Percentiles rank a stretch among this genome's conserved stretches.
Evolutionary conservation across 305 asterid species (phyloP).

Genomic region (Coffea humblotiana): DNA sequence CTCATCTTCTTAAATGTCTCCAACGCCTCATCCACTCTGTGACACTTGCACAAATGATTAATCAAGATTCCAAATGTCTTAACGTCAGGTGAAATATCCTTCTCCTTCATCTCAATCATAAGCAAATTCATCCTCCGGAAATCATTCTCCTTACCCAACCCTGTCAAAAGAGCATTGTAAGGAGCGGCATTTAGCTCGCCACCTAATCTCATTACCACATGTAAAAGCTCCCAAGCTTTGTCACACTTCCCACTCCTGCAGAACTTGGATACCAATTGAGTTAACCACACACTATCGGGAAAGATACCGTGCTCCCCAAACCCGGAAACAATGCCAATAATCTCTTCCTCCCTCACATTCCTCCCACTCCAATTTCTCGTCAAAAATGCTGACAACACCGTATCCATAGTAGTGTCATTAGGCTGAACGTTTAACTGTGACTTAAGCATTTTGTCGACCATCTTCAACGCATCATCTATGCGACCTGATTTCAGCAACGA

Average conservation of each 20-base stretch:
- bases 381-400: conserved; percentile 40
- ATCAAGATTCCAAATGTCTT: conserved; percentile 69
- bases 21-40: conserved; percentile 64
- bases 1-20: conserved; percentile 62
- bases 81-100: conserved; percentile 52
- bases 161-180: conserved; percentile 62
- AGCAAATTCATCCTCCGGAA: conserved; percentile 63
- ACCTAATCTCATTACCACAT: conserved; percentile 46
- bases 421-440: conserved; percentile 39
- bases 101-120: conserved; percentile 75
- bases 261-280: conserved; percentile 45
- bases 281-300: conserved; percentile 37
- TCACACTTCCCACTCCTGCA: conserved; percentile 48
- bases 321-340: conserved; percentile 39
- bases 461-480: conserved; percentile 58
- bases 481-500: conserved; percentile 42
- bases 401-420: conserved; percentile 40
- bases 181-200: conserved; percentile 36
- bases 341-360: conserved; percentile 48
- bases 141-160: conserved; percentile 45
- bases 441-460: conserved; percentile 78
- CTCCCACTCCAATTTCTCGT: conserved; percentile 42
- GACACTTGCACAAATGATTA: conserved; percentile 58
- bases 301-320: conserved; percentile 46
- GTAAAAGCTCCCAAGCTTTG: conserved; percentile 68